Evolutionary conservation across 345 rosid species (phyloP).

Genomic region (Pugionium dolabratum): DNA sequence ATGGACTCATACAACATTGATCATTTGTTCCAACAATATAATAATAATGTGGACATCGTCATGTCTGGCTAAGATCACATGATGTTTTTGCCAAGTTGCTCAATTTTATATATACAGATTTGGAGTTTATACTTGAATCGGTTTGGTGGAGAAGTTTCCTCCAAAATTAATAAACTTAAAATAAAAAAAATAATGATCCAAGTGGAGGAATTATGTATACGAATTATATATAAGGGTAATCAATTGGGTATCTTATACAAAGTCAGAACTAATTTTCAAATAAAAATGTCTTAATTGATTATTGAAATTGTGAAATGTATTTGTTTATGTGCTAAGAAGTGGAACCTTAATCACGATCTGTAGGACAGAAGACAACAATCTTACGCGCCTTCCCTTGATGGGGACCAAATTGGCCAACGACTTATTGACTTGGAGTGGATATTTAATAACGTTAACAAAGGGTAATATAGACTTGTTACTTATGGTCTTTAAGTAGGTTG

Average conservation of each 20-base stretch:
- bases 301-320: neutral
- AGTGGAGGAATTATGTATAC: conserved; percentile 26
- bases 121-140: conserved; percentile 14
- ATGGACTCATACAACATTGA: conserved; percentile 19
- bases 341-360: neutral
- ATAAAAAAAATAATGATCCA: conserved; percentile 26
- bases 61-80: conserved; percentile 37
- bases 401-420: conserved; percentile 17
- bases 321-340: neutral
- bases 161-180: conserved; percentile 23
- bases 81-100: conserved; percentile 18
- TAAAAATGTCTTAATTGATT: neutral
- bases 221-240: neutral
- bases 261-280: conserved; percentile 28
- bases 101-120: neutral
- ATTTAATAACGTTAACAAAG: neutral
- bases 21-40: conserved; percentile 17
- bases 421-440: neutral
- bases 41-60: conserved; percentile 24
- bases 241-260: conserved; percentile 14
- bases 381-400: neutral
- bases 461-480: neutral
- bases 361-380: neutral
- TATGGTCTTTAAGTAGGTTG: neutral
- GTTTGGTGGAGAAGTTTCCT: conserved; percentile 28